phyloP scores from a whole-genome alignment of 805 yeast genomes.

The Teunomyces stri region DNA sequence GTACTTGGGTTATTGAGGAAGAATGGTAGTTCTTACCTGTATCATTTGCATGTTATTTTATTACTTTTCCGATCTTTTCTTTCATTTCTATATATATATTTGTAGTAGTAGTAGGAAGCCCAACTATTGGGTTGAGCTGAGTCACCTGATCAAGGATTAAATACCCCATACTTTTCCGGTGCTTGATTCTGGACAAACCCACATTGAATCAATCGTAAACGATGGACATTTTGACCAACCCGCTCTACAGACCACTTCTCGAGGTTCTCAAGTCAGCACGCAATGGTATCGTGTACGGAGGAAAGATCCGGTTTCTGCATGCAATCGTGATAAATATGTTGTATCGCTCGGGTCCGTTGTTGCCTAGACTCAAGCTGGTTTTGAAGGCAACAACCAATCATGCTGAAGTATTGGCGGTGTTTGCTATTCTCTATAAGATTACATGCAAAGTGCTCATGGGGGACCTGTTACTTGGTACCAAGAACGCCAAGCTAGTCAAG shows the following conservation, averaged over 20 bases:
- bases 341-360: slow-evolving; percentile 50
- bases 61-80: no score
- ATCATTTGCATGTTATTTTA: no score
- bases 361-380: slow-evolving; percentile 45
- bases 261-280: slow-evolving; percentile 38
- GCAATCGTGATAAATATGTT: slow-evolving; percentile 60
- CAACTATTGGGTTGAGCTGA: neutral
- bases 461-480: slow-evolving; percentile 34
- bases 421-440: slow-evolving; percentile 53
- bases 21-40: no score
- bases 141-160: neutral
- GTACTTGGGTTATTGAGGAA: no score
- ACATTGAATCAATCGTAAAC: neutral
- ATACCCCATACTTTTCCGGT: slow-evolving; percentile 1
- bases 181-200: neutral
- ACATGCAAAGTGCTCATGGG: slow-evolving; percentile 27
- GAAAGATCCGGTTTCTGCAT: slow-evolving; percentile 59
- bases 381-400: slow-evolving; percentile 54
- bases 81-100: no score
- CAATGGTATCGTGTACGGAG: slow-evolving; percentile 59
- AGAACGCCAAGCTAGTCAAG: slow-evolving; percentile 25
- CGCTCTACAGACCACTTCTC: slow-evolving; percentile 27
- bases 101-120: neutral
- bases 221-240: slow-evolving; percentile 19
- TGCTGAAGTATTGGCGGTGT: slow-evolving; percentile 53